Conservation (phyloP, 352 stramenopile species). For the Aphanomyces stellatus region DNA sequence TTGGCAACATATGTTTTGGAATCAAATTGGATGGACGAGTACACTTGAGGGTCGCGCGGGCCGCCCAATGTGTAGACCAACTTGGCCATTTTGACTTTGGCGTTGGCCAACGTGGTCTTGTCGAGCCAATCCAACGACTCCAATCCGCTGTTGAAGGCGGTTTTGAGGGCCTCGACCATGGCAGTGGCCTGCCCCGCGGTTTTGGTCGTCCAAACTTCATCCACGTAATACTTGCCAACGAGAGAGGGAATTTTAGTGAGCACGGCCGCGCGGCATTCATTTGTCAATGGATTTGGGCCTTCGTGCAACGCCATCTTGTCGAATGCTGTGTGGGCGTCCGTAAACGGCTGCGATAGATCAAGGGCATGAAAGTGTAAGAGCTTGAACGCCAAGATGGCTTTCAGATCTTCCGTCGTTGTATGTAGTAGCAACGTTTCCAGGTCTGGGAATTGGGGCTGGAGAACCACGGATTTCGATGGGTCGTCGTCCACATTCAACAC, state of each 20-base stretch:
- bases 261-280: conserved; percentile 58
- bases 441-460: background rate
- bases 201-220: no score
- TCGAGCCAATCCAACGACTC: conserved; percentile 86
- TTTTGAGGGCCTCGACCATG: conserved; percentile 82
- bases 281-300: conserved; percentile 86
- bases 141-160: conserved; percentile 65
- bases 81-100: conserved; percentile 78
- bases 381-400: conserved; percentile 56
- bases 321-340: conserved; percentile 81
- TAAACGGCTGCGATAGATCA: conserved; percentile 60
- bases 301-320: conserved; percentile 76
- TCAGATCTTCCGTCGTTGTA: conserved; percentile 29
- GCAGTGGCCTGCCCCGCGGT: conserved; percentile 35
- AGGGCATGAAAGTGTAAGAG: conserved; percentile 4
- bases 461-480: background rate
- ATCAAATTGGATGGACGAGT: no score
- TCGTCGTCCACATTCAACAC: no score
- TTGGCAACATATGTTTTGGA: no score
- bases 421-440: conserved; percentile 28
- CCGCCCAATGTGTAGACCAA: conserved; percentile 71
- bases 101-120: conserved; percentile 63
- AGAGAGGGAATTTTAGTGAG: conserved; percentile 67
- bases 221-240: conserved; percentile 44
- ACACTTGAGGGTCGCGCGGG: conserved; percentile 29